Base-by-base conservation (phyloP, 2,329 filamentous ascomycete species). In the Ophiocordyceps australis region DNA sequence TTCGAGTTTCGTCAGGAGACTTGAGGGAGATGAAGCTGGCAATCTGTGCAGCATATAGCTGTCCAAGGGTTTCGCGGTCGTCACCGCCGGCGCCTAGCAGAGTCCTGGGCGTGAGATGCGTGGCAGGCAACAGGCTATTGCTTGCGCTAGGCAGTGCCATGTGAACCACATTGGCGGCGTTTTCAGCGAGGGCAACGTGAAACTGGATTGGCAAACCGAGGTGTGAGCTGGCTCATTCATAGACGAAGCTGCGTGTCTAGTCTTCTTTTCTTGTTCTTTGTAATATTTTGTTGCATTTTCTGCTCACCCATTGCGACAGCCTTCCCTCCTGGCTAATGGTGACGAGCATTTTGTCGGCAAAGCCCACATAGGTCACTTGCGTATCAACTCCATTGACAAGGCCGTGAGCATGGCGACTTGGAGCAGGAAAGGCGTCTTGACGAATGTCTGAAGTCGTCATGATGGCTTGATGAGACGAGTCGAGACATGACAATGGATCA, bases 271-370 rank as follows among this genome's bases (percentile, higher is more conserved):
- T n/a, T n/a, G n/a, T n/a, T n/a, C n/a, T n/a, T n/a, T n/a, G n/a
- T n/a, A n/a, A n/a, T n/a, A n/a, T n/a, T n/a, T n/a, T n/a, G n/a
- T 9, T 7, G 9, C 1, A 9, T 1, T 9, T 4, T 4, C 11
- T 16, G 45, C 55, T 28, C 59, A 94, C 83, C 89, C 89, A 98
- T 61, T 95, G 89, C 13, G 80, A 78, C 24, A 95, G 55, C 31
- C 75, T 68, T 6, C 85, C 86, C 32, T 75, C 68, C 53, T 95
- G 89, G 1, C 79, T 80, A 31, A 95, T 65, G 1, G 83, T 94
- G 34, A 98, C 58, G 39, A 98, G 55, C 39, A 98, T 82, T 51
- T 82, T 92, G 62, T 95, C 89, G 7, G 74, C 64, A 51, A 95
- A 95, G 39, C 62, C 69, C 28, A 83, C 59, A 9, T 64, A 63